A percentile compares a stretch with the other conserved stretches of the same genome.
phyloP scores from a whole-genome alignment of 768 basidiomycete species.

The Pleurotus djamor region DNA sequence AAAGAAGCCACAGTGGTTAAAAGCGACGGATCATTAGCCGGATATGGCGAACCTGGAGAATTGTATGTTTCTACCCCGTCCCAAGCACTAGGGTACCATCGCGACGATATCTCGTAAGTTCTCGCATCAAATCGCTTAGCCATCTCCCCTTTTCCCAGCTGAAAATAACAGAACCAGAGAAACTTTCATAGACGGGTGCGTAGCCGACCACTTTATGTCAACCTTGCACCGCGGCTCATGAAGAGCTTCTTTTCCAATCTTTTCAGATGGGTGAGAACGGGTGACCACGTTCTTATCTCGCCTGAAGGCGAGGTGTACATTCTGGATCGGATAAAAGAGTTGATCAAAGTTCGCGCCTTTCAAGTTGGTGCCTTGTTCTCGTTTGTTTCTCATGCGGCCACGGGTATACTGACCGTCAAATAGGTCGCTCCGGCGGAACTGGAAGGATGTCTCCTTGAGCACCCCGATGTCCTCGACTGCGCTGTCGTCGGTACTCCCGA shows the following conservation, averaged over 20 bases:
- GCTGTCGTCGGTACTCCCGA: conserved; percentile 64
- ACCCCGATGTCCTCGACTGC: conserved; percentile 54
- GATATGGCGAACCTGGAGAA: conserved; percentile 45
- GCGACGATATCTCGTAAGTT: conserved; percentile 51
- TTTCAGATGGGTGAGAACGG: conserved; percentile 59
- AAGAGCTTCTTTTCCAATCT: neutral
- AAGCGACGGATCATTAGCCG: conserved; percentile 40
- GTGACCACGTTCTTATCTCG: conserved; percentile 54
- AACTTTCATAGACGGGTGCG: conserved; percentile 59
- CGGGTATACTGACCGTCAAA: neutral
- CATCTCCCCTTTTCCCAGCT: conserved; percentile 5
- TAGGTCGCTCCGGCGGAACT: conserved; percentile 47
- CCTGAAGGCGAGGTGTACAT: conserved; percentile 53
- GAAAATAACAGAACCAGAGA: conserved; percentile 44
- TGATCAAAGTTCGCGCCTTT: conserved; percentile 65
- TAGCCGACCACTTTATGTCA: conserved; percentile 5
- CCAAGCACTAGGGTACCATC: conserved; percentile 38
- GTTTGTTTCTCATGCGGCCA: neutral
- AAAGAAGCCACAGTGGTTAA: conserved; percentile 28
- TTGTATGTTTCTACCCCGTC: conserved; percentile 43
- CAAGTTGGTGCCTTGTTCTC: conserved; percentile 47
- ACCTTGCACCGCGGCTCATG: neutral
- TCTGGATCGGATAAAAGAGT: conserved; percentile 64
- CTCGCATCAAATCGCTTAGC: conserved; percentile 13
- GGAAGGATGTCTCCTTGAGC: conserved; percentile 45